phyloP scores from a whole-genome alignment of 2,329 filamentous ascomycete genomes.

The Diaporthe caulivora region DNA sequence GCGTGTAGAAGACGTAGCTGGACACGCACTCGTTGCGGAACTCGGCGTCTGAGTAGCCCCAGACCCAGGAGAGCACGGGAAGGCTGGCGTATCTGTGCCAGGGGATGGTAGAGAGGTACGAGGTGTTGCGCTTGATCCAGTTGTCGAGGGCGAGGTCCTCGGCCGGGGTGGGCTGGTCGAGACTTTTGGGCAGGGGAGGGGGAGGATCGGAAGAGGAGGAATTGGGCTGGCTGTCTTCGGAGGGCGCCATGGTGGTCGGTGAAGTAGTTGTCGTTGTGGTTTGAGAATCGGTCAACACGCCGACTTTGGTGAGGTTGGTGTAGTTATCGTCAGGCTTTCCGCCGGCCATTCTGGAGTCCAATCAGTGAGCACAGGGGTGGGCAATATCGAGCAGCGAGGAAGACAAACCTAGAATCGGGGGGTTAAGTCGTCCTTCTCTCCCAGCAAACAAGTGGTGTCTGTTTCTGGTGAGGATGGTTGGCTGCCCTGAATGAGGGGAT shows the following conservation, averaged over 20 bases:
- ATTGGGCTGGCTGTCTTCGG: not conserved
- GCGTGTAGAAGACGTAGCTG: conserved; percentile 37
- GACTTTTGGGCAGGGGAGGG: conserved; percentile 32
- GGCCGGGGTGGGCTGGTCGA: conserved; percentile 35
- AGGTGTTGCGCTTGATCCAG: conserved; percentile 37
- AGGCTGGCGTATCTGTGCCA: conserved; percentile 36
- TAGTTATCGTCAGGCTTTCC: conserved; percentile 15
- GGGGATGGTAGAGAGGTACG: conserved; percentile 37
- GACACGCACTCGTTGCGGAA: conserved; percentile 37
- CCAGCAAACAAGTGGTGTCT: not conserved
- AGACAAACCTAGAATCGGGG: conserved; percentile 13
- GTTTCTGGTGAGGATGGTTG: conserved; percentile 5
- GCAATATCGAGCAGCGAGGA: not conserved
- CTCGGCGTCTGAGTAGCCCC: conserved; percentile 37
- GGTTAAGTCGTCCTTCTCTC: not conserved
- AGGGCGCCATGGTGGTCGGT: not conserved
- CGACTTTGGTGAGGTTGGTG: conserved; percentile 6
- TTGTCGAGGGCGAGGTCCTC: conserved; percentile 35
- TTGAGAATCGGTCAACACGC: not conserved
- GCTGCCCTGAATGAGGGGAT: not conserved
- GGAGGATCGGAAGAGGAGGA: conserved; percentile 27
- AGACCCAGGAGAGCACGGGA: conserved; percentile 36
- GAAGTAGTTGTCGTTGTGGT: not conserved
- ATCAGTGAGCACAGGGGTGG: not conserved
- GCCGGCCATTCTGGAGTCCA: conserved; percentile 10